These are phyloP conservation scores for Stephanodiscus triporus DNA, from an alignment of 108 stramenopile genomes.

Conservation along the genomic window DNA sequence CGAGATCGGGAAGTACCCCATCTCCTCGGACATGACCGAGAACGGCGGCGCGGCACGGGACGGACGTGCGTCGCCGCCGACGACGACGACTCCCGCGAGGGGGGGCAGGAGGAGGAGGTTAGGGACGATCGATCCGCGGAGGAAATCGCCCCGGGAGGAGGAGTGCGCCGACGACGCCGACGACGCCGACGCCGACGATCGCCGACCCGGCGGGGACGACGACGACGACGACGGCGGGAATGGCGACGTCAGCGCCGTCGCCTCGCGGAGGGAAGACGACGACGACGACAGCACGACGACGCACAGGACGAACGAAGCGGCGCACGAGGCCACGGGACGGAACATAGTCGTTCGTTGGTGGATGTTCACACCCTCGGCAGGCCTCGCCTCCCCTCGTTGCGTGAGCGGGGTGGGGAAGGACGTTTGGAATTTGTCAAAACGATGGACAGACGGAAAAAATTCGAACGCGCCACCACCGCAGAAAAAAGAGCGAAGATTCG, in stretches of 20 bases:
- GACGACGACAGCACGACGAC: no score
- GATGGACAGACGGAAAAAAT: no score
- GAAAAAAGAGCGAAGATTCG: no score
- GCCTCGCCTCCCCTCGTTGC: no score
- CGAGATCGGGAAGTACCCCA: slow-evolving; percentile 85
- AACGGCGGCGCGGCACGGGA: slow-evolving; percentile 78
- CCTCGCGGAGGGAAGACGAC: neutral
- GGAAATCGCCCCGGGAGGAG: slow-evolving; percentile 17
- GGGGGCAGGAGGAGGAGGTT: neutral
- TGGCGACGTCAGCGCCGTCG: slow-evolving; percentile 70
- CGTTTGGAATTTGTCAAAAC: no score
- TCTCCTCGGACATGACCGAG: slow-evolving; percentile 85
- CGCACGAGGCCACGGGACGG: no score
- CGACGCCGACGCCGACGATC: neutral
- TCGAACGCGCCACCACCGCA: no score
- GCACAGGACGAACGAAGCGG: no score
- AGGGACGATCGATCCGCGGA: slow-evolving; percentile 6
- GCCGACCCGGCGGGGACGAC: neutral
- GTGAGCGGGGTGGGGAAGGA: no score
- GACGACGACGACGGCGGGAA: neutral
- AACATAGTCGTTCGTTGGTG: no score
- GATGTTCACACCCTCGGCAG: no score
- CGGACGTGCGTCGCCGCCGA: neutral
- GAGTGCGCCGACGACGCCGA: neutral
- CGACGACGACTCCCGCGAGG: neutral